These are phyloP conservation scores for Coemansia sp. DNA, from an alignment of 192 early-diverging fungal species.

Conservation along the genomic window DNA sequence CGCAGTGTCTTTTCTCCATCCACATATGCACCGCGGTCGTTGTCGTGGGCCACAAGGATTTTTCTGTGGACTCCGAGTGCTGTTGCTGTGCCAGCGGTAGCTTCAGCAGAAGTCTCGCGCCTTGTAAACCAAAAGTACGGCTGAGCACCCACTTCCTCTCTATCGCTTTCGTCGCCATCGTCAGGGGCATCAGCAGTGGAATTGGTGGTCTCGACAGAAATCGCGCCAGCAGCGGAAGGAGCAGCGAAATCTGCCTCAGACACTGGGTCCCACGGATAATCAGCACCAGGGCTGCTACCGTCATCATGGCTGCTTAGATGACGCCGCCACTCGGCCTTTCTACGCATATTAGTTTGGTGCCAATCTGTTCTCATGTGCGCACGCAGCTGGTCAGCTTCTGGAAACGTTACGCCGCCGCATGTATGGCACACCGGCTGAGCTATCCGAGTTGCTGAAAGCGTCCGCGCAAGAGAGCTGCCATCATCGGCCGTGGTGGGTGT, in stretches of 20 bases:
- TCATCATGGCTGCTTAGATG: background rate
- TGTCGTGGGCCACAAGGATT: constrained; percentile 26
- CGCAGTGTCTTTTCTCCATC: constrained; percentile 16
- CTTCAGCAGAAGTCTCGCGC: background rate
- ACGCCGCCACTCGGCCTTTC: constrained; percentile 30
- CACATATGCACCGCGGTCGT: constrained; percentile 19
- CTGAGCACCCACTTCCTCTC: background rate
- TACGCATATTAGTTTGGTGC: constrained; percentile 27
- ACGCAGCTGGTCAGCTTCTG: constrained; percentile 20
- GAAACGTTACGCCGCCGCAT: constrained; percentile 46
- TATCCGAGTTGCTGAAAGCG: constrained; percentile 11
- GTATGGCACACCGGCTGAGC: constrained; percentile 32
- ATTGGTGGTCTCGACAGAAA: background rate
- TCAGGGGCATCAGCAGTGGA: background rate
- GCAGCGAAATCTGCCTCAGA: background rate
- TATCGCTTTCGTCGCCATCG: constrained; percentile 1
- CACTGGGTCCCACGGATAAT: constrained; percentile 40
- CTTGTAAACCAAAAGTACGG: constrained; percentile 36
- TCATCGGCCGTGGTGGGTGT: background rate
- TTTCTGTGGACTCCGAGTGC: constrained; percentile 43
- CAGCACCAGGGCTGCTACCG: background rate
- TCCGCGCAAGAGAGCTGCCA: background rate
- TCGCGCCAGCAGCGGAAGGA: background rate
- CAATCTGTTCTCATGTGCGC: constrained; percentile 21
- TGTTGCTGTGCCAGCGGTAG: background rate